Conservation (phyloP, 805 yeast species). For the Isabelozyma pseudorhagii region DNA sequence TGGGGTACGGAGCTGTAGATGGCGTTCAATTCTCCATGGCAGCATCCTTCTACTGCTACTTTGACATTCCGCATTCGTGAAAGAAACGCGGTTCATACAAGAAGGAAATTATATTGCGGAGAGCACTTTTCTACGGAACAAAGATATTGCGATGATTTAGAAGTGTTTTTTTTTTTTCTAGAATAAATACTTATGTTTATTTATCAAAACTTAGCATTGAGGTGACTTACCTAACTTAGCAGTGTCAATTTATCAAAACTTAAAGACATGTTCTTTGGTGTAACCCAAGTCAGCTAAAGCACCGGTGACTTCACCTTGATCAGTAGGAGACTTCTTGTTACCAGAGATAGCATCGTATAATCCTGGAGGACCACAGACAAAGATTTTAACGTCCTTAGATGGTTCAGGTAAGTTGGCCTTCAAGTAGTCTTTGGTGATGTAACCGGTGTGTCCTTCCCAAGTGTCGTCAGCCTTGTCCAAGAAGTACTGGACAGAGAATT, state of each 20-base stretch:
- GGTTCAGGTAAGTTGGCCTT: constrained; percentile 61
- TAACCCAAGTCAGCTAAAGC: constrained; percentile 84
- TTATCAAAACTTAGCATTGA: too few relatives aligned
- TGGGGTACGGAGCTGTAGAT: constrained; percentile 43
- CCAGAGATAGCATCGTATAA: constrained; percentile 88
- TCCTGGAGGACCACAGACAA: constrained; percentile 95
- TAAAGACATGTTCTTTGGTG: constrained; percentile 83
- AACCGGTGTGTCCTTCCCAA: constrained; percentile 66
- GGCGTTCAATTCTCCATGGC: constrained; percentile 72
- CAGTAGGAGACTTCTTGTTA: constrained; percentile 74
- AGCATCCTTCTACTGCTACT: constrained; percentile 84
- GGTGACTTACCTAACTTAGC: too few relatives aligned
- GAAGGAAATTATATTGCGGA: too few relatives aligned
- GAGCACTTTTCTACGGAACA: too few relatives aligned
- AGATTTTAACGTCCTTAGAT: constrained; percentile 57
- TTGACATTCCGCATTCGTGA: constrained; percentile 7
- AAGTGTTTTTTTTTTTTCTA: too few relatives aligned
- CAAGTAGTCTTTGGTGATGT: constrained; percentile 73
- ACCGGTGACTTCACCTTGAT: constrained; percentile 94
- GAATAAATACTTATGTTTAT: too few relatives aligned
- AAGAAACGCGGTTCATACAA: background rate
- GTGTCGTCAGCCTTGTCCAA: constrained; percentile 59
- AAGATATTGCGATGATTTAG: too few relatives aligned
- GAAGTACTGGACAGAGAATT: constrained; percentile 74
- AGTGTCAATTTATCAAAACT: constrained; percentile 49